Conservation (phyloP, 2,329 filamentous ascomycete genomes). For the Dryadomyces sulphureus region DNA sequence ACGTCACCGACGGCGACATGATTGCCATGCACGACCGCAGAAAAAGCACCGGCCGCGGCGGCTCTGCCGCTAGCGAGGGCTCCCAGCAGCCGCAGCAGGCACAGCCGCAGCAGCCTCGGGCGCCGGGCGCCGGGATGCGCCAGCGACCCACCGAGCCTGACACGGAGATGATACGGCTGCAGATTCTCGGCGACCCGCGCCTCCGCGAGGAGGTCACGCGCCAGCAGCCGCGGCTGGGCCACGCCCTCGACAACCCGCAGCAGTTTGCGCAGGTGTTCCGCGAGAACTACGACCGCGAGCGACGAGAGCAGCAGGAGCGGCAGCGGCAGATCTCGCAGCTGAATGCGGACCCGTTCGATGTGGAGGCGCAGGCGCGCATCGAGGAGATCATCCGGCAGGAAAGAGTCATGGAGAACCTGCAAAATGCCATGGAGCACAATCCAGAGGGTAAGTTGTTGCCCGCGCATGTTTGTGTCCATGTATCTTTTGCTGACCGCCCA, state of each 20-base stretch:
- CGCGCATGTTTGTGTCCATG: not conserved
- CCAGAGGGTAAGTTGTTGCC: conserved; percentile 59
- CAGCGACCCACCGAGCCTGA: conserved; percentile 32
- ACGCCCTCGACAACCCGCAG: conserved; percentile 58
- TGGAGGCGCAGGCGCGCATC: conserved; percentile 81
- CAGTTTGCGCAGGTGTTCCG: conserved; percentile 62
- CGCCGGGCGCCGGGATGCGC: not conserved
- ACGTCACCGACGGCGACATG: conserved; percentile 83
- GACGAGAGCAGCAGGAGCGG: conserved; percentile 58
- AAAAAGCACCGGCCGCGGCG: conserved; percentile 27
- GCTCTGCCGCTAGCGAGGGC: conserved; percentile 18
- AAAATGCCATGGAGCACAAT: conserved; percentile 93
- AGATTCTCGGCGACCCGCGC: conserved; percentile 64
- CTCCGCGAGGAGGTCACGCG: conserved; percentile 56
- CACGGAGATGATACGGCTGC: conserved; percentile 68
- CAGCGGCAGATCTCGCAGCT: conserved; percentile 71
- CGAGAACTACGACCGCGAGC: conserved; percentile 54
- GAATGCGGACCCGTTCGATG: conserved; percentile 88
- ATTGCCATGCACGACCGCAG: conserved; percentile 64
- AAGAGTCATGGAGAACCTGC: conserved; percentile 84
- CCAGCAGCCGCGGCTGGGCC: conserved; percentile 62
- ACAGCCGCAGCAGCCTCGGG: conserved; percentile 16
- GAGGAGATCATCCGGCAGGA: conserved; percentile 96
- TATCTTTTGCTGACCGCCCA: conserved; percentile 20
- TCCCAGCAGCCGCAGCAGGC: conserved; percentile 17